phyloP scores from a whole-genome alignment of 2,329 filamentous ascomycete genomes.

The Cladorrhinum sp. region DNA sequence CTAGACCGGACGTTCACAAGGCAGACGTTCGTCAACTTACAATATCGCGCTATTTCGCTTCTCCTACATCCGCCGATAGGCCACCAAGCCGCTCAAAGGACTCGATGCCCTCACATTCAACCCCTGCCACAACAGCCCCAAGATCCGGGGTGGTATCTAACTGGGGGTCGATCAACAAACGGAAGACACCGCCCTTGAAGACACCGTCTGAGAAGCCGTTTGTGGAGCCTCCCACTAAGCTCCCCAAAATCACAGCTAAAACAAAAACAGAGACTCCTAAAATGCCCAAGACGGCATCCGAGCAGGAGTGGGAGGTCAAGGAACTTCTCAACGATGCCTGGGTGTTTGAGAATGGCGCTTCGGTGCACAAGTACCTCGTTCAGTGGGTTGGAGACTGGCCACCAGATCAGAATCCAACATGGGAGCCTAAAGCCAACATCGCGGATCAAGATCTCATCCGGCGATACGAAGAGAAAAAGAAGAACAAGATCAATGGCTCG shows the following conservation, averaged over 20 bases:
- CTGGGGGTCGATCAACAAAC: slow-evolving; percentile 3
- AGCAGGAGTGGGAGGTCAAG: slow-evolving; percentile 28
- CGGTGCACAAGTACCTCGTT: slow-evolving; percentile 49
- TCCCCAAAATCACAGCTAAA: background rate
- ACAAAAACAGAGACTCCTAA: slow-evolving; percentile 7
- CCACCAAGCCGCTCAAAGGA: background rate
- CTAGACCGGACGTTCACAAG: background rate
- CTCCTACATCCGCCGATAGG: background rate
- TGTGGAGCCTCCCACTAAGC: slow-evolving; percentile 1
- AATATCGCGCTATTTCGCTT: background rate
- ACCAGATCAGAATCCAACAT: slow-evolving; percentile 52
- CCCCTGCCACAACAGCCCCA: background rate
- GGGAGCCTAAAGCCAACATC: slow-evolving; percentile 56
- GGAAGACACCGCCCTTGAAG: slow-evolving; percentile 2
- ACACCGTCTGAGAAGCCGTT: background rate
- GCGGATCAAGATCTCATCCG: slow-evolving; percentile 38
- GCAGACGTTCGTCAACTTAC: background rate
- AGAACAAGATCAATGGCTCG: slow-evolving; percentile 6
- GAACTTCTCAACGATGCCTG: slow-evolving; percentile 33
- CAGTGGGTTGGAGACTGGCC: slow-evolving; percentile 59
- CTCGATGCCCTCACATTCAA: background rate
- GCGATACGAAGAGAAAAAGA: slow-evolving; percentile 39
- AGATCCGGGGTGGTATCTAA: background rate
- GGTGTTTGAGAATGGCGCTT: slow-evolving; percentile 36
- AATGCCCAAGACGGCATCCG: slow-evolving; percentile 18